A percentile compares a stretch with the other conserved stretches of the same genome.
These are phyloP conservation scores for Solanum hybrid DNA, from an alignment of 305 asterid species.

Conservation along the genomic window DNA sequence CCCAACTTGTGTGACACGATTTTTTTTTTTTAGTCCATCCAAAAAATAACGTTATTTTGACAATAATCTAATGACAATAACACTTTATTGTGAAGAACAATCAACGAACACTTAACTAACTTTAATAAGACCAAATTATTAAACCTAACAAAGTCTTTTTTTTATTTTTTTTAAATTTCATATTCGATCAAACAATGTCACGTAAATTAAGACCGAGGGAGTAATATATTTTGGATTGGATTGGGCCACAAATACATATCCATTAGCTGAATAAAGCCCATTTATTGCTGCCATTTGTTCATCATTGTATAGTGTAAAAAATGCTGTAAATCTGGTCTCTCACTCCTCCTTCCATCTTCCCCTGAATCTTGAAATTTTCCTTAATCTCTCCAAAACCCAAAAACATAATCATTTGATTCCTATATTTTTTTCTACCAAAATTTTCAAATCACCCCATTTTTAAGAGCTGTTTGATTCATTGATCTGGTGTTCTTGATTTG, in stretches of 20 bases:
- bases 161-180: not conserved
- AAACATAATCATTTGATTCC: conserved; percentile 29
- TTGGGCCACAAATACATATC: not conserved
- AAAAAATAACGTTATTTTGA: not conserved
- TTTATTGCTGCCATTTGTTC: not conserved
- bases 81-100: not conserved
- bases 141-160: not conserved
- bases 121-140: not conserved
- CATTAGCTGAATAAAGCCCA: not conserved
- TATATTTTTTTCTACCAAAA: not conserved
- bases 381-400: conserved; percentile 19
- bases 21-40: too few relatives aligned
- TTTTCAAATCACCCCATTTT: not conserved
- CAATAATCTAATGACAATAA: not conserved
- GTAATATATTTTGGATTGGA: not conserved
- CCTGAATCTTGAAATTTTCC: conserved; percentile 32
- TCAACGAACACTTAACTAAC: not conserved
- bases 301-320: not conserved
- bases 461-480: conserved; percentile 1
- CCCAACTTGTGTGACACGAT: not conserved
- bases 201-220: not conserved
- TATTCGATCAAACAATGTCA: not conserved
- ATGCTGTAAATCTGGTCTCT: conserved; percentile 8
- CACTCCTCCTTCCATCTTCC: not conserved
- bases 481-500: conserved; percentile 45